Conservation (phyloP, 495 filamentous ascomycete genomes). For the Usnea hakonensis region DNA sequence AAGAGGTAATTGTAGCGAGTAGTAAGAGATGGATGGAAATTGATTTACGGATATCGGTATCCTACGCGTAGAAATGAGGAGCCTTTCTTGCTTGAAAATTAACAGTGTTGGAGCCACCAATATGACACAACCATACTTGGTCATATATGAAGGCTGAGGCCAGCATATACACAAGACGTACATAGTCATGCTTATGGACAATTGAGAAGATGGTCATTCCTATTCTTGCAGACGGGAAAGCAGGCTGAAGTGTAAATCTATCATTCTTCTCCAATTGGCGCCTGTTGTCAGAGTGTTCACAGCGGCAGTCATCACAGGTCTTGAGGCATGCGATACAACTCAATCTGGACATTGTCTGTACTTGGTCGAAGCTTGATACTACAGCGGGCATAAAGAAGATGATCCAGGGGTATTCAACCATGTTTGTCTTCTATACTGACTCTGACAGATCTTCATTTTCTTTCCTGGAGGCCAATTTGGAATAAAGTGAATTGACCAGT, state of each 20-base stretch:
- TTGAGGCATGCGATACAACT: neutral
- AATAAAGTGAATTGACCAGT: neutral
- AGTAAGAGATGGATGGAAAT: neutral
- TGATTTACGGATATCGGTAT: neutral
- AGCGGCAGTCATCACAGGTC: neutral
- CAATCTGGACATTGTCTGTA: neutral
- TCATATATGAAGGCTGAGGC: neutral
- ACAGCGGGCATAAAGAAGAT: neutral
- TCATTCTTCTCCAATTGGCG: neutral
- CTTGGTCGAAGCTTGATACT: neutral
- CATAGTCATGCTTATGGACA: neutral
- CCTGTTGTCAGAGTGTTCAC: neutral
- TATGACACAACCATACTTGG: neutral
- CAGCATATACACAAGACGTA: neutral
- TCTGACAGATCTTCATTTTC: neutral
- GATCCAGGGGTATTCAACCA: neutral
- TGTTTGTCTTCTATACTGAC: neutral
- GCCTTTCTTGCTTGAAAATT: neutral
- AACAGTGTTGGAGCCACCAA: neutral
- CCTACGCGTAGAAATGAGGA: neutral
- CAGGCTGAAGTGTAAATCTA: neutral
- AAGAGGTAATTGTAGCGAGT: no score
- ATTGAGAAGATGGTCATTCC: neutral
- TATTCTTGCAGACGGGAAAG: neutral
- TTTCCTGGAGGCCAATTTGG: neutral